Percentiles rank a stretch among this genome's conserved stretches.
Conservation (phyloP, 768 basidiomycete genomes). For the Postia placenta region DNA sequence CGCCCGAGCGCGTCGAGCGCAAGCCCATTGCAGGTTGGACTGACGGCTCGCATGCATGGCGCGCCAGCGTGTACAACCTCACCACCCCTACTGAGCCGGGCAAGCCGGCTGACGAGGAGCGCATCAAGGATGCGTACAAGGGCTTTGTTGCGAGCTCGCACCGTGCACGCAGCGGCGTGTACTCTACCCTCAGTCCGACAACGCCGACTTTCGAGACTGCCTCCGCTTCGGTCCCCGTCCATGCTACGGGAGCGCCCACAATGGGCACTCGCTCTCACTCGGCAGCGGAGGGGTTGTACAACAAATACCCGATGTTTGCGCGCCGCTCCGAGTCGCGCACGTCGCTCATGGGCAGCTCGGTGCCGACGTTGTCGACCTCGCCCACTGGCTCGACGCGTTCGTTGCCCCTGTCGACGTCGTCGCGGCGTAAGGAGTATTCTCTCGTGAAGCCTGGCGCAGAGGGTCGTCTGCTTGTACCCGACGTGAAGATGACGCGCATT, state of each 20-base stretch:
- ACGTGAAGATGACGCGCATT: slow-evolving; percentile 31
- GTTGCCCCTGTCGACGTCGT: slow-evolving; percentile 28
- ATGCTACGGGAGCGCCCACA: slow-evolving; percentile 4
- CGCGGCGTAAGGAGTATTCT: slow-evolving; percentile 28
- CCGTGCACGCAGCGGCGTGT: slow-evolving; percentile 37
- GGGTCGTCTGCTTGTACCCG: slow-evolving; percentile 56
- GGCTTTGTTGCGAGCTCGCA: slow-evolving; percentile 49
- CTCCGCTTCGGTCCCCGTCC: slow-evolving; percentile 5
- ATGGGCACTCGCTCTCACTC: slow-evolving; percentile 17
- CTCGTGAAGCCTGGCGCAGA: slow-evolving; percentile 55
- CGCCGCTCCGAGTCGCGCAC: slow-evolving; percentile 48
- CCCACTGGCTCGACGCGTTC: slow-evolving; percentile 32
- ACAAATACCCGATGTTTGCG: slow-evolving; percentile 50
- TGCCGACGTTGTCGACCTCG: slow-evolving; percentile 16
- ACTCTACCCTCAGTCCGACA: slow-evolving; percentile 34
- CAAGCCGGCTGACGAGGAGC: slow-evolving; percentile 21
- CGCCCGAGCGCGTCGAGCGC: slow-evolving; percentile 24
- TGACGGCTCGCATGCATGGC: slow-evolving; percentile 62
- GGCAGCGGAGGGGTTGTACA: slow-evolving; percentile 34
- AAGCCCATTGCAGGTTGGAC: slow-evolving; percentile 61
- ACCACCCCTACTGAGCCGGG: slow-evolving; percentile 30
- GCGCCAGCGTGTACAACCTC: slow-evolving; percentile 55
- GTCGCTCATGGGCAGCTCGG: slow-evolving; percentile 25
- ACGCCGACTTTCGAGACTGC: background rate
- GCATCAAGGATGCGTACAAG: slow-evolving; percentile 26